A percentile compares a stretch with the other conserved stretches of the same genome.
phyloP scores from a whole-genome alignment of 305 asterid species.

The Solanum hybrid region DNA sequence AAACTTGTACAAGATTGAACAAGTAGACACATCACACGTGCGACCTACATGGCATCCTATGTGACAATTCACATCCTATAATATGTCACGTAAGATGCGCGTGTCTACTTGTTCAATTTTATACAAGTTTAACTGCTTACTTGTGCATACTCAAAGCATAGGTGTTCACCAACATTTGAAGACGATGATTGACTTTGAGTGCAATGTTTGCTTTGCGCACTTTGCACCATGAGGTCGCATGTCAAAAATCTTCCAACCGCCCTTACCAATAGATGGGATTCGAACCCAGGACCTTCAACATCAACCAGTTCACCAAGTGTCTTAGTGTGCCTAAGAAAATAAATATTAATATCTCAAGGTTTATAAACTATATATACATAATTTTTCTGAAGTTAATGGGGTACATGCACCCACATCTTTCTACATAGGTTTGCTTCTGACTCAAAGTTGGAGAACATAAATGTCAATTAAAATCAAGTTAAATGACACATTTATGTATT shows the following conservation, averaged over 20 bases:
- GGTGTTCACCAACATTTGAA: no score
- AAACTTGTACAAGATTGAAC: background rate
- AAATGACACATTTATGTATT: background rate
- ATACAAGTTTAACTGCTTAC: background rate
- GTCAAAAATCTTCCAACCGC: background rate
- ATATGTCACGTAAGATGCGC: background rate
- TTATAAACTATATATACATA: background rate
- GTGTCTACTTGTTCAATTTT: background rate
- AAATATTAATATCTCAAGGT: background rate
- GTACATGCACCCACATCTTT: background rate
- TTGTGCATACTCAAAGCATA: background rate
- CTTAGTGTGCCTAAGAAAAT: background rate
- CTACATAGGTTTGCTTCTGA: accelerated
- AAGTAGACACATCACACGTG: background rate
- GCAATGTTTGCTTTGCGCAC: background rate
- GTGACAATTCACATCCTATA: background rate
- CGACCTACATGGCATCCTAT: background rate
- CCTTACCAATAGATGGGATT: background rate
- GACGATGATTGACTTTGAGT: background rate
- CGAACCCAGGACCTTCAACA: background rate
- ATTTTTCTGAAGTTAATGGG: no score
- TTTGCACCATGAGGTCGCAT: background rate
- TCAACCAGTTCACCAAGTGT: background rate
- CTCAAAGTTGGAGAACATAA: background rate
- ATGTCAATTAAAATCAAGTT: background rate